These are phyloP conservation scores for Boletales sp. DNA, from an alignment of 768 basidiomycete genomes.

Conservation along the genomic window DNA sequence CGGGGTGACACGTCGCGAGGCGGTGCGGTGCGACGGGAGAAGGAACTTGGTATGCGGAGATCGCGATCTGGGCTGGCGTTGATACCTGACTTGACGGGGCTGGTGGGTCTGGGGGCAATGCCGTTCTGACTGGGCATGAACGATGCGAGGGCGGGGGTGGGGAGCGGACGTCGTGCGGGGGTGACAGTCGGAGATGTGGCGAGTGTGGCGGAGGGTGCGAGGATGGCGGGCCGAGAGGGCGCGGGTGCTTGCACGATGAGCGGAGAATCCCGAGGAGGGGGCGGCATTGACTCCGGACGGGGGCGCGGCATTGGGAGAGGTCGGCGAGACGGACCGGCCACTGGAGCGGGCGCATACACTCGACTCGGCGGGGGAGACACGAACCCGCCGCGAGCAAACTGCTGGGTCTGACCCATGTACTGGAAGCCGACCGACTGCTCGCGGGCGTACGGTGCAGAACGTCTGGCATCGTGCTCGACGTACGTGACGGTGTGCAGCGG, in stretches of 20 bases:
- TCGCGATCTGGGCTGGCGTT: slow-evolving; percentile 13
- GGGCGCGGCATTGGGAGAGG: slow-evolving; percentile 28
- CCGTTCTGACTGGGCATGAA: slow-evolving; percentile 19
- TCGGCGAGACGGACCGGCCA: slow-evolving; percentile 22
- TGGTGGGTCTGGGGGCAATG: slow-evolving; percentile 17
- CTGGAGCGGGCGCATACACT: slow-evolving; percentile 5
- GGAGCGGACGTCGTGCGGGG: slow-evolving; percentile 22
- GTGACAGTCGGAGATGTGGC: slow-evolving; percentile 9
- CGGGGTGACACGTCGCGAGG: neutral
- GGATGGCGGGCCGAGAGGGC: slow-evolving; percentile 29
- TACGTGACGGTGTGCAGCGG: slow-evolving; percentile 9
- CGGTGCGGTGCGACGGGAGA: slow-evolving; percentile 20
- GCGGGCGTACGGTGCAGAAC: neutral
- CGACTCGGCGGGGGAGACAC: slow-evolving; percentile 10
- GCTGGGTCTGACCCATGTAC: slow-evolving; percentile 6
- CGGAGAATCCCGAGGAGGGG: slow-evolving; percentile 10
- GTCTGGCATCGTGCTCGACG: slow-evolving; percentile 9
- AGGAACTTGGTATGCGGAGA: slow-evolving; percentile 20
- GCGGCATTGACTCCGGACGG: slow-evolving; percentile 27
- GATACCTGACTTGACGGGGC: slow-evolving; percentile 17
- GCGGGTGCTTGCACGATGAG: slow-evolving; percentile 29
- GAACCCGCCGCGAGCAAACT: slow-evolving; percentile 1
- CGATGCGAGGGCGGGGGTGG: slow-evolving; percentile 10
- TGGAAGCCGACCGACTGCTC: slow-evolving; percentile 19
- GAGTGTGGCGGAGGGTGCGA: slow-evolving; percentile 20